phyloP scores from a whole-genome alignment of 2,329 filamentous ascomycete species.

The Tothia fuscella region DNA sequence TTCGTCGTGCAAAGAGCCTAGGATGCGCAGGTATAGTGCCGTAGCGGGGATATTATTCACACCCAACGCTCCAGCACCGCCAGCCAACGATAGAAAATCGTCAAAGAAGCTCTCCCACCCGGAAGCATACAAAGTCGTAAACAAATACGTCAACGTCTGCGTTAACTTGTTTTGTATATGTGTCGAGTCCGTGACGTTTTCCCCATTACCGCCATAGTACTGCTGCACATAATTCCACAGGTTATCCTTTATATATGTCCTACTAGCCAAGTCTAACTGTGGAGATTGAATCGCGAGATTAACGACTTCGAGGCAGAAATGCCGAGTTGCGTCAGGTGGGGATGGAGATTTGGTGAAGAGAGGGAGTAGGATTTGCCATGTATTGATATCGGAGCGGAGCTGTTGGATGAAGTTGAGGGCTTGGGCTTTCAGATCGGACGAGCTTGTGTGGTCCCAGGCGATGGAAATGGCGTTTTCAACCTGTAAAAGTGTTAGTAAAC shows the following conservation, averaged over 20 bases:
- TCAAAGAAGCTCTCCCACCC: constrained; percentile 87
- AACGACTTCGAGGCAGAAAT: constrained; percentile 83
- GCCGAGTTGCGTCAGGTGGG: constrained; percentile 70
- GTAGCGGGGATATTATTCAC: constrained; percentile 65
- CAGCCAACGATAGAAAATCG: constrained; percentile 71
- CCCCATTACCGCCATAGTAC: constrained; percentile 51
- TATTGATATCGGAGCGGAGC: constrained; percentile 67
- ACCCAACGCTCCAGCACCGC: constrained; percentile 35
- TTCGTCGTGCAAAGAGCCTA: constrained; percentile 88
- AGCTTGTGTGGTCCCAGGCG: constrained; percentile 70
- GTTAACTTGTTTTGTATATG: constrained; percentile 93
- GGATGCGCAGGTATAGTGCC: constrained; percentile 75
- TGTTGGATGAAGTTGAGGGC: constrained; percentile 71
- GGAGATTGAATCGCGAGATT: constrained; percentile 82
- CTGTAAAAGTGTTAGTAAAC: constrained; percentile 31
- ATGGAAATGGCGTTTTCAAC: constrained; percentile 94
- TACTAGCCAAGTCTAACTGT: constrained; percentile 57
- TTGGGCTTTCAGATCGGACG: constrained; percentile 64
- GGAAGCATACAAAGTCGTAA: constrained; percentile 72
- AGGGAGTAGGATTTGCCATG: constrained; percentile 78
- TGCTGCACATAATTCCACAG: constrained; percentile 70
- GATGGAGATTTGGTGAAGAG: constrained; percentile 73
- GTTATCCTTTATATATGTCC: constrained; percentile 67
- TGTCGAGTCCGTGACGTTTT: constrained; percentile 53
- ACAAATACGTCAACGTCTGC: constrained; percentile 89